Evolutionary conservation across 306 rosid genomes (phyloP), one percentile per base, ranked within the genome.

Genomic region (Quercus agrifolia): DNA sequence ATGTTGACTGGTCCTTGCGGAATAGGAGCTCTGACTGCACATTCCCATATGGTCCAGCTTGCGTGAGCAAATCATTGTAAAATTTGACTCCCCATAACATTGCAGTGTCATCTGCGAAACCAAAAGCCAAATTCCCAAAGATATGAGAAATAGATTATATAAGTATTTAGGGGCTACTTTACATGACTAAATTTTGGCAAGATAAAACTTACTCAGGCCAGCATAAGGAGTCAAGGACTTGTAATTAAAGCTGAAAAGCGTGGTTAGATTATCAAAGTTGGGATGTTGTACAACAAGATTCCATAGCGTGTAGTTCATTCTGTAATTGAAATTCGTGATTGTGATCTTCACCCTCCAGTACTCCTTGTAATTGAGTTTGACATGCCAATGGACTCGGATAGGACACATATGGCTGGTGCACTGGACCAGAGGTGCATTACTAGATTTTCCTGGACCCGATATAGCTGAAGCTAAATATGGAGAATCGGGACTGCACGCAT

Each of bases 351-450:
- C 91, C 88, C 99, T 86, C 99, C 99, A 95, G 77, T 95, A 95
- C 79, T 95, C 98, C 85, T 92, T 95, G 85, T 95, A 95, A 76
- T 95, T 95, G 80, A 95, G 84, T 85, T 95, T 95, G 80, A 95
- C 98, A n/a, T 95, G 99, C 99, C 99, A 95, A 88, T 95, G 99
- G 86, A 95, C 83, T 83, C 97, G 89, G 79, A 95, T 79, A 5
- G 99, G 99, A 82, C 99, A 95, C 99, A 92, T 95, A 77, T 95
- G 99, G 79, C 98, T 91, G 64, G 97, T 92, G 68, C 97, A 95
- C 80, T 84, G 99, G 69, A 95, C 92, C 63, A 95, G 78, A 79
- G 99, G 99, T 14, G 95, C 67, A 67, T 68, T 85, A 54, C 38
- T 62, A 30, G 84, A 56, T 82, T 93, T 91, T 35, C 91, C 86